Percentiles rank a stretch among this genome's conserved stretches.
Evolutionary conservation across 176 grass and related monocot species (phyloP).

Genomic region (Musa beccarii): DNA sequence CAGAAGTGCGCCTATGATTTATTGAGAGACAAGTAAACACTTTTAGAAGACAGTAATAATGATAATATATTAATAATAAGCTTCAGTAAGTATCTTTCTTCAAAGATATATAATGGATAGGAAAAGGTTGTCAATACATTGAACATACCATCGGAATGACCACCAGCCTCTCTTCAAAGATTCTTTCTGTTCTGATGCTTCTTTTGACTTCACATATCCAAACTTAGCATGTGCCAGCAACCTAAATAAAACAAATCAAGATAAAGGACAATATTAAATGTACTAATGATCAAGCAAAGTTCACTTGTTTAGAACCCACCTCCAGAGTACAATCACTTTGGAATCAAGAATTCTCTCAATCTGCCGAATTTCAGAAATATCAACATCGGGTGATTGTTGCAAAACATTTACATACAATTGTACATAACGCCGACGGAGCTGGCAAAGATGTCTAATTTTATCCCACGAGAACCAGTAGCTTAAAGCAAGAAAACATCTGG

Average conservation of each 20-base stretch:
- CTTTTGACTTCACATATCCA: constrained; percentile 83
- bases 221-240: constrained; percentile 97
- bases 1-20: constrained; percentile 37
- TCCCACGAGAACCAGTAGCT: constrained; percentile 75
- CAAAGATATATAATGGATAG: neutral
- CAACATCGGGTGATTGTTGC: constrained; percentile 60
- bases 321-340: constrained; percentile 96
- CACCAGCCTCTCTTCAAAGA: constrained; percentile 74
- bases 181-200: constrained; percentile 56
- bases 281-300: constrained; percentile 7
- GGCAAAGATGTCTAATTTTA: constrained; percentile 81
- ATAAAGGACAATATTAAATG: neutral
- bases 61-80: neutral
- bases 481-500: constrained; percentile 12
- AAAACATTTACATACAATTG: constrained; percentile 69
- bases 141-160: constrained; percentile 72
- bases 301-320: constrained; percentile 29
- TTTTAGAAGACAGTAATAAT: neutral
- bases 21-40: constrained; percentile 16
- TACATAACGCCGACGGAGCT: constrained; percentile 86
- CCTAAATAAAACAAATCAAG: constrained; percentile 34
- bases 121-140: neutral
- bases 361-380: constrained; percentile 70
- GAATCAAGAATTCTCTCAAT: constrained; percentile 88
- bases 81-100: neutral